A percentile compares a stretch with the other conserved stretches of the same genome.
Evolutionary conservation across 1,284 basidiomycete species (phyloP).

Genomic region (Boletus semigastroideus): DNA sequence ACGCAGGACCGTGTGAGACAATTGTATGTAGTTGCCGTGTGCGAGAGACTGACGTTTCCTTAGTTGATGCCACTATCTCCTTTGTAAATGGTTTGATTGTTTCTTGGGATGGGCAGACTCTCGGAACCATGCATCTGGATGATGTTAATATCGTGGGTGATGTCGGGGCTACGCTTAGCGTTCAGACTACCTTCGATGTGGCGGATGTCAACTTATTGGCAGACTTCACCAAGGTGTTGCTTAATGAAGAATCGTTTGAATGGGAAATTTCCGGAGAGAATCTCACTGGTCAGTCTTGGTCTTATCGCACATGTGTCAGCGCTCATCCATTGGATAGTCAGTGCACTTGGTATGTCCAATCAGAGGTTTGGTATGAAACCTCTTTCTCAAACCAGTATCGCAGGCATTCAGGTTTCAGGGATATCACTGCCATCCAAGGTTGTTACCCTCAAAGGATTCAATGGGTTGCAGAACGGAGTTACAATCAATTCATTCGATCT

Average conservation of each 20-base stretch:
- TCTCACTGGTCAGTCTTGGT: conserved; percentile 47
- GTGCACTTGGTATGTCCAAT: conserved; percentile 47
- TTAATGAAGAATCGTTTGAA: conserved; percentile 69
- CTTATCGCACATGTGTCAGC: neutral
- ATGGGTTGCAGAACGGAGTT: conserved; percentile 65
- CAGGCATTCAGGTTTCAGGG: conserved; percentile 57
- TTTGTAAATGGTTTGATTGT: conserved; percentile 68
- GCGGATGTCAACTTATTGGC: conserved; percentile 60
- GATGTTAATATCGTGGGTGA: conserved; percentile 58
- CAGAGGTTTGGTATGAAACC: neutral
- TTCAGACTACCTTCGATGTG: conserved; percentile 59
- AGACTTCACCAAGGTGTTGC: conserved; percentile 64
- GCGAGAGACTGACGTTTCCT: conserved; percentile 10
- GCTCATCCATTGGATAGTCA: conserved; percentile 37
- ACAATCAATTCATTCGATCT: conserved; percentile 71
- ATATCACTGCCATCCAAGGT: conserved; percentile 57
- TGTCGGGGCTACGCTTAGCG: conserved; percentile 60
- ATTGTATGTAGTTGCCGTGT: neutral
- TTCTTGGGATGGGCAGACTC: conserved; percentile 56
- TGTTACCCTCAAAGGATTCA: conserved; percentile 73
- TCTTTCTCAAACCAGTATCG: neutral
- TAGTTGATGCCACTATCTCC: conserved; percentile 70
- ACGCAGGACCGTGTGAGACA: conserved; percentile 70
- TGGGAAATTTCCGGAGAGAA: conserved; percentile 76
- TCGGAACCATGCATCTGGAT: conserved; percentile 67